phyloP scores from a whole-genome alignment of 2,329 filamentous ascomycete species.

The Colletotrichum spinosum region DNA sequence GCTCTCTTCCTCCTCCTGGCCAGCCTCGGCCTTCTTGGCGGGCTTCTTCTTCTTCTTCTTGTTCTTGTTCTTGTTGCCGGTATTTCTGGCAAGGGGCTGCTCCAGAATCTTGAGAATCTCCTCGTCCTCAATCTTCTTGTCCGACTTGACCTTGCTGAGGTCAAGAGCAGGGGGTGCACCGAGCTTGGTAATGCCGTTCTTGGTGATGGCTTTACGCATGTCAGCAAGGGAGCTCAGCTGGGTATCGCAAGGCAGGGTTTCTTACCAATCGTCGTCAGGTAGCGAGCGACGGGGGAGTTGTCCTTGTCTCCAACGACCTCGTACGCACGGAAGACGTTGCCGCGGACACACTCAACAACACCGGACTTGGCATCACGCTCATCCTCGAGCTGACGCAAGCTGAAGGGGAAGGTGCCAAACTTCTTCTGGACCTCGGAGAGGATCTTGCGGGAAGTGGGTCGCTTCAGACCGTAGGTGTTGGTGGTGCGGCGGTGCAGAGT shows the following conservation, averaged over 20 bases:
- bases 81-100: constrained; percentile 86
- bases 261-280: constrained; percentile 94
- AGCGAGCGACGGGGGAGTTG: constrained; percentile 82
- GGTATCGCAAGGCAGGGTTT: constrained; percentile 40
- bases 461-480: constrained; percentile 93
- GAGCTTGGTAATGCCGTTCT: constrained; percentile 93
- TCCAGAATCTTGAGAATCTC: constrained; percentile 95
- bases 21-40: constrained; percentile 56
- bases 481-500: constrained; percentile 94
- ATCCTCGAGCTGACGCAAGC: constrained; percentile 94
- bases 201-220: constrained; percentile 81
- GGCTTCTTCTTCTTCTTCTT: constrained; percentile 80
- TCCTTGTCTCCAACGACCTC: constrained; percentile 97
- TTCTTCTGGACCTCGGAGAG: constrained; percentile 96
- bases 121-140: constrained; percentile 98
- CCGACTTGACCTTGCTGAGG: constrained; percentile 85
- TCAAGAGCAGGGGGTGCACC: constrained; percentile 82
- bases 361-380: constrained; percentile 96
- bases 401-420: constrained; percentile 98
- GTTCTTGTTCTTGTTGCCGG: constrained; percentile 94
- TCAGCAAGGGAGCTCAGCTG: constrained; percentile 15
- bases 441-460: constrained; percentile 90
- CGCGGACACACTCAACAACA: constrained; percentile 94
- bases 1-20: constrained; percentile 47
- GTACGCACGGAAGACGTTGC: constrained; percentile 93